phyloP scores from a whole-genome alignment of 2,329 filamentous ascomycete genomes.

The Calonectria henricotiae region DNA sequence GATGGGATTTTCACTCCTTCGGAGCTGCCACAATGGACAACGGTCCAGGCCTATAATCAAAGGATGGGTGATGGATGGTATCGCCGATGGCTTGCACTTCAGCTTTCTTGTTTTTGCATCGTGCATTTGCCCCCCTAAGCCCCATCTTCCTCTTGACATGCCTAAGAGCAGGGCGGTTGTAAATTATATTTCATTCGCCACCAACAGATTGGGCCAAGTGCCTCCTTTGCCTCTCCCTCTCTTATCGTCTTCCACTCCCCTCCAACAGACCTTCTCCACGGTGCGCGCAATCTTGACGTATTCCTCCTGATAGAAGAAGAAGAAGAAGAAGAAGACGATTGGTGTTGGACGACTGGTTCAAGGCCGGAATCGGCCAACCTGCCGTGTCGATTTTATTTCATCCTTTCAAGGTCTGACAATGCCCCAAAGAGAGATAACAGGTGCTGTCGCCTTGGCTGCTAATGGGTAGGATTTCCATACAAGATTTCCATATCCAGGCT shows the following conservation, averaged over 20 bases:
- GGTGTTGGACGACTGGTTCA: background rate
- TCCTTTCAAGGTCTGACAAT: too few species aligned
- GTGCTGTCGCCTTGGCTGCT: too few species aligned
- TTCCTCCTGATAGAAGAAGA: background rate
- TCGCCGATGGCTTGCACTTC: background rate
- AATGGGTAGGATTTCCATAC: background rate
- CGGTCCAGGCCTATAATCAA: background rate
- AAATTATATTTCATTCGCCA: background rate
- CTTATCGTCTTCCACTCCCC: background rate
- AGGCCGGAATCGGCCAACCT: background rate
- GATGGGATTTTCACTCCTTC: background rate
- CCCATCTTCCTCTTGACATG: constrained; percentile 7
- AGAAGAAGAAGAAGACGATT: background rate
- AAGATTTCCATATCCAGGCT: background rate
- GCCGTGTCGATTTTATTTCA: background rate
- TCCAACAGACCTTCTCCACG: background rate
- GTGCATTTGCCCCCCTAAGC: background rate
- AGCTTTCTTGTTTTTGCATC: constrained; percentile 12
- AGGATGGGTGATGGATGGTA: constrained; percentile 6
- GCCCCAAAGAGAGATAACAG: background rate
- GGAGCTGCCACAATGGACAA: background rate
- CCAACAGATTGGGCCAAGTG: constrained; percentile 8
- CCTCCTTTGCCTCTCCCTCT: background rate
- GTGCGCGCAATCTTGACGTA: background rate
- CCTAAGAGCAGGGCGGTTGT: background rate